Evolutionary conservation across 2,329 filamentous ascomycete species (phyloP).

Genomic region (Fusarium sulawesiense): DNA sequence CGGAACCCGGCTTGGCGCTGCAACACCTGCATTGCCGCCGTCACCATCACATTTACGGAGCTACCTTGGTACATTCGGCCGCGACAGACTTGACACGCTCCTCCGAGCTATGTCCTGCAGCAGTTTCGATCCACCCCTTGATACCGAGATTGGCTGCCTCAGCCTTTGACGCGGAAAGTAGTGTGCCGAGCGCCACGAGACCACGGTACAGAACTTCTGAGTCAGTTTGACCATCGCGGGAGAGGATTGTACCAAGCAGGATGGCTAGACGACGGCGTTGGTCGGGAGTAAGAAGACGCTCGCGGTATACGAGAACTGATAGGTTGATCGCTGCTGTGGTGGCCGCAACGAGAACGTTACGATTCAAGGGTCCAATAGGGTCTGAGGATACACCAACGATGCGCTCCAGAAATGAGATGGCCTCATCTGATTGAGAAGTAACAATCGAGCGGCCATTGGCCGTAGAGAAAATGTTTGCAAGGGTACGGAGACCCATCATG

Average conservation of each 20-base stretch:
- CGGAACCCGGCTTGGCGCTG: conserved; percentile 22
- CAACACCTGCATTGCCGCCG: conserved; percentile 19
- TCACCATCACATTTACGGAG: conserved; percentile 22
- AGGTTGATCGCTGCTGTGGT: conserved; percentile 89
- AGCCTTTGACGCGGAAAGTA: conserved; percentile 64
- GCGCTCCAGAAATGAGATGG: conserved; percentile 71
- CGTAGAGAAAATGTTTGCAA: conserved; percentile 87
- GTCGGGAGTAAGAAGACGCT: conserved; percentile 53
- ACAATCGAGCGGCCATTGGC: conserved; percentile 75
- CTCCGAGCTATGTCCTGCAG: conserved; percentile 56
- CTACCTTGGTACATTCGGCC: conserved; percentile 33
- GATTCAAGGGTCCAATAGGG: conserved; percentile 69
- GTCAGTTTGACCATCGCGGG: conserved; percentile 70
- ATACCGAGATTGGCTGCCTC: conserved; percentile 58
- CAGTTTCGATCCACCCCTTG: conserved; percentile 55
- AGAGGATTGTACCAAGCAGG: conserved; percentile 71
- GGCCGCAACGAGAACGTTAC: conserved; percentile 84
- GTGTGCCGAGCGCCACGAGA: conserved; percentile 84
- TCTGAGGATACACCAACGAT: conserved; percentile 65
- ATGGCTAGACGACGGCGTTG: conserved; percentile 62
- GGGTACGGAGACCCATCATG: conserved; percentile 85
- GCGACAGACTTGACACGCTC: conserved; percentile 57
- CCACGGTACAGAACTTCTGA: conserved; percentile 85
- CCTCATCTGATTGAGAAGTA: conserved; percentile 66
- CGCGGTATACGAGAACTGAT: conserved; percentile 72